Evolutionary conservation across 345 rosid genomes (phyloP), one percentile per base, ranked within the genome.

Genomic region (Toxicodendron radicans): DNA sequence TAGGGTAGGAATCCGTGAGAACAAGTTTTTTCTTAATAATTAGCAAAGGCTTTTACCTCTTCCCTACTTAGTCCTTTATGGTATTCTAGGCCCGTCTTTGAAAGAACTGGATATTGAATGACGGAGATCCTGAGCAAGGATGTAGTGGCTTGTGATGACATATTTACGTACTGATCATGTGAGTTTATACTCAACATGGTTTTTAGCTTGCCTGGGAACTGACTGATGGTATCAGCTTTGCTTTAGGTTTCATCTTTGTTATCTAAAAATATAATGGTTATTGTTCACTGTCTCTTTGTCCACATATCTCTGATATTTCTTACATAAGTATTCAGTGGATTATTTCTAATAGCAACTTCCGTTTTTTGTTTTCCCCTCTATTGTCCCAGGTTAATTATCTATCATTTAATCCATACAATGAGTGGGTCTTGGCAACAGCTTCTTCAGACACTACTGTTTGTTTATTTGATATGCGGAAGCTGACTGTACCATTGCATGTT

Each of bases 391-490:
- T 91, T 64, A 93, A 95, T 75, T 89, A 86, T 79, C 71, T 91
- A 64, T 88, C 99, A n/a, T 95, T 95, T 87, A 93, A 95, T 83
- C 90, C 89, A 1, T 88, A 80, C 61, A 88, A 93, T 69, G 98
- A 95, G 67, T 91, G 96, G 94, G 77, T 95, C 65, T 76, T 95
- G 69, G 98, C 99, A 49, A 95, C 98, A 41, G 98, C 97, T 35
- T 93, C 98, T 70, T 91, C 95, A 38, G 99, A 95, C 78, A 80
- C 92, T 4, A 90, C 97, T 1, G 87, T 91, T 41, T 89, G 87
- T 75, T 86, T 93, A 76, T 91, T 89, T 82, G 99, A 95, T 82
- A 77, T 88, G 70, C 84, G 98, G 67, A 93, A 93, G 86, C 84
- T 93, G 77, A 77, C 78, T 46, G 73, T 62, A 5, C 91, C 97